Evolutionary conservation across 768 basidiomycete genomes (phyloP).

Genomic region (Sporobolomyces phaffii): DNA sequence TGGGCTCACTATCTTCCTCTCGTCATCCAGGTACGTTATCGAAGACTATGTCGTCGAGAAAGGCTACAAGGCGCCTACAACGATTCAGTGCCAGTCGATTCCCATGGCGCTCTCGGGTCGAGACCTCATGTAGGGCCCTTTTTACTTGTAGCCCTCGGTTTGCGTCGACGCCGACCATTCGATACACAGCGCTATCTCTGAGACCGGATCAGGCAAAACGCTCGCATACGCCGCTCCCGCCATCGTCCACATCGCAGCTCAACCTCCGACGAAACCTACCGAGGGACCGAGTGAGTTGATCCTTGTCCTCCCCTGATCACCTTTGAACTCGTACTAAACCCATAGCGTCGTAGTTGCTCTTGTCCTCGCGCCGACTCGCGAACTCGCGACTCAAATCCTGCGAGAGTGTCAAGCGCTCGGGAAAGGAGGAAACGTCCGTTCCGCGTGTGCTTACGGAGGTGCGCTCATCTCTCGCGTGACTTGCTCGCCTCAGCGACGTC

Average conservation of each 20-base stretch:
- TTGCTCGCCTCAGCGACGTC: constrained; percentile 12
- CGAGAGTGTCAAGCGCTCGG: constrained; percentile 74
- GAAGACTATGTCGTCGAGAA: constrained; percentile 75
- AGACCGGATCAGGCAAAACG: constrained; percentile 97
- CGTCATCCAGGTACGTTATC: constrained; percentile 1
- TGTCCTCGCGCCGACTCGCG: constrained; percentile 84
- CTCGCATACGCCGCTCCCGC: constrained; percentile 90
- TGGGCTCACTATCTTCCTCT: constrained; percentile 14
- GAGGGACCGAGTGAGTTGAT: constrained; percentile 62
- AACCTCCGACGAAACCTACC: constrained; percentile 64
- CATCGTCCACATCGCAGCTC: constrained; percentile 60
- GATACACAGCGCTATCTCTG: constrained; percentile 86
- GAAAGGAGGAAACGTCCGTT: not conserved
- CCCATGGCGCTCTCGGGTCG: constrained; percentile 85
- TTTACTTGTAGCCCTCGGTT: too few species aligned
- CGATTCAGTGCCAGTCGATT: constrained; percentile 94
- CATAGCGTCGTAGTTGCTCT: constrained; percentile 53
- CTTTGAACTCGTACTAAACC: not conserved
- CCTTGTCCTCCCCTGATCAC: not conserved
- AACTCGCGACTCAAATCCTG: constrained; percentile 70
- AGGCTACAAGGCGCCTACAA: constrained; percentile 76
- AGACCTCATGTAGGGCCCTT: constrained; percentile 71
- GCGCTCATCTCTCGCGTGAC: not conserved
- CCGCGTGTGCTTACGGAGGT: constrained; percentile 50
- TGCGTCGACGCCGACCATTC: too few species aligned